Evolutionary conservation across 805 yeast genomes (phyloP).

Genomic region (Metschnikowia sp.): DNA sequence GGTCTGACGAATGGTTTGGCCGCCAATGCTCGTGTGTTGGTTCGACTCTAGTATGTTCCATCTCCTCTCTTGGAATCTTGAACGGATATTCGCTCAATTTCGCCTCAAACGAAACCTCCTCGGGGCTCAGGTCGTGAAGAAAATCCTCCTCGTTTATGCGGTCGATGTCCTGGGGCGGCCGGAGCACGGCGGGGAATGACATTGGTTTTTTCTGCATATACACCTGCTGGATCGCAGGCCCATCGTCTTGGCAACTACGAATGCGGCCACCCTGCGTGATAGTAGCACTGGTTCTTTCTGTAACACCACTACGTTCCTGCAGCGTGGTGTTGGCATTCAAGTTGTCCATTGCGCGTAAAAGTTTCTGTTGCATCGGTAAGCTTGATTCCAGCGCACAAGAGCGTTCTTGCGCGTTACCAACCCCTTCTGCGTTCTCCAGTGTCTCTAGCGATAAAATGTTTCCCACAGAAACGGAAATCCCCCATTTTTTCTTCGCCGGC

Average conservation of each 20-base stretch:
- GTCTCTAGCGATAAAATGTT: constrained; percentile 6
- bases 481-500: constrained; percentile 12
- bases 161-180: constrained; percentile 30
- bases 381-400: background rate
- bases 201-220: constrained; percentile 46
- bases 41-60: constrained; percentile 23
- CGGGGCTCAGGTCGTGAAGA: constrained; percentile 11
- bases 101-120: constrained; percentile 6
- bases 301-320: constrained; percentile 5
- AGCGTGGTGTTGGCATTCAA: constrained; percentile 12
- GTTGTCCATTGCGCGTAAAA: constrained; percentile 18
- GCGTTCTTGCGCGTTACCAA: background rate
- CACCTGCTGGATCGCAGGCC: constrained; percentile 32
- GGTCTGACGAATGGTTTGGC: constrained; percentile 37
- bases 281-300: background rate
- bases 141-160: constrained; percentile 11
- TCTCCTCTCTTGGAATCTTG: constrained; percentile 4
- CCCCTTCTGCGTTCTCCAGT: background rate
- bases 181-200: constrained; percentile 50
- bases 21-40: constrained; percentile 56
- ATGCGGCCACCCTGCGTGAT: constrained; percentile 3
- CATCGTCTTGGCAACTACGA: constrained; percentile 5
- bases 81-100: constrained; percentile 14
- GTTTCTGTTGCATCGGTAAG: constrained; percentile 13
- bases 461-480: constrained; percentile 2